These are phyloP conservation scores for Aquilaria malaccensis DNA, from an alignment of 345 rosid genomes.

Conservation along the genomic window DNA sequence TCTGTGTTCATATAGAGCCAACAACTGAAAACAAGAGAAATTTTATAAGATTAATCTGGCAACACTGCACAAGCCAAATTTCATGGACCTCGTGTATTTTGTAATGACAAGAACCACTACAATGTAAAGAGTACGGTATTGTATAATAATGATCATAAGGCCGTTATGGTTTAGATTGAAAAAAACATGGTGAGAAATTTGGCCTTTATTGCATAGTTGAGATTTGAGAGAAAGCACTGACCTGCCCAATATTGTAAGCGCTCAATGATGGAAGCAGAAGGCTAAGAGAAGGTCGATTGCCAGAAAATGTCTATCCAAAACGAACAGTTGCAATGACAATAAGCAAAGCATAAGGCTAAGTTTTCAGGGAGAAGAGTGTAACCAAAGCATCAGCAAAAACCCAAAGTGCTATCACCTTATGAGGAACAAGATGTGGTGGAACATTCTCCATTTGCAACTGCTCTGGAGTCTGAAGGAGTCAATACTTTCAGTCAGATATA, in stretches of 20 bases:
- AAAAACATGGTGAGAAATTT: too few relatives aligned
- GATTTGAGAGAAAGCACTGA: slow-evolving; percentile 18
- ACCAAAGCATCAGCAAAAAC: not conserved
- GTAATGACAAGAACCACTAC: too few relatives aligned
- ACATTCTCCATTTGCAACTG: slow-evolving; percentile 77
- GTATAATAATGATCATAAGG: too few relatives aligned
- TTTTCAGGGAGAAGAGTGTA: not conserved
- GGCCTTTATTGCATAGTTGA: too few relatives aligned
- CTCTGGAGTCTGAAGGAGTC: slow-evolving; percentile 60
- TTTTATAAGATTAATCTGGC: slow-evolving; percentile 1
- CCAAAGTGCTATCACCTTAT: slow-evolving; percentile 52
- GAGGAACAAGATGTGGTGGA: slow-evolving; percentile 69
- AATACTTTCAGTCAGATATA: slow-evolving; percentile 1
- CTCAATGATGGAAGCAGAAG: slow-evolving; percentile 74
- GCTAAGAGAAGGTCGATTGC: slow-evolving; percentile 92
- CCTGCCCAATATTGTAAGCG: slow-evolving; percentile 87
- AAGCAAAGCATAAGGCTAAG: slow-evolving; percentile 2
- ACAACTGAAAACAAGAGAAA: slow-evolving; percentile 39
- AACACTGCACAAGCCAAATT: not conserved
- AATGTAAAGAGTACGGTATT: too few relatives aligned
- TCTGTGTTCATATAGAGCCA: slow-evolving; percentile 94
- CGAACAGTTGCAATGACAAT: slow-evolving; percentile 9
- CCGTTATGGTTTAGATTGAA: too few relatives aligned
- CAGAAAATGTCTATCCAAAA: slow-evolving; percentile 64
- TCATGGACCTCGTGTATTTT: too few relatives aligned